Conservation (phyloP, 164 flowering plant genomes). For the Stephania yunnanensis region DNA sequence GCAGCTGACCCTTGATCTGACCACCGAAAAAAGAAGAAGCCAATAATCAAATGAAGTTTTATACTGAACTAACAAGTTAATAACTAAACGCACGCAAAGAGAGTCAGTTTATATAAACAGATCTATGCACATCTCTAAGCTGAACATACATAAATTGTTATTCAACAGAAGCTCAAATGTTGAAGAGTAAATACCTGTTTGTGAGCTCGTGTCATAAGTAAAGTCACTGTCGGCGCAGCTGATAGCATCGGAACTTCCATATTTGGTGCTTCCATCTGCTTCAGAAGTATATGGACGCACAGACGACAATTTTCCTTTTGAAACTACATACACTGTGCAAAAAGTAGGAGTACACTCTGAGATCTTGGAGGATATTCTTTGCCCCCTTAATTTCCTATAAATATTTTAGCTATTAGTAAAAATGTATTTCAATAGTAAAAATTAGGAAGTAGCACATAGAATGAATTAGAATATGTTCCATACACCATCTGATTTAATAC, state of each 20-base stretch:
- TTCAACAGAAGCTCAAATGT: neutral
- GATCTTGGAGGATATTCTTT: constrained; percentile 46
- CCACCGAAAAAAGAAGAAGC: neutral
- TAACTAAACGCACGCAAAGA: too few species aligned
- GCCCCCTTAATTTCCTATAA: constrained; percentile 40
- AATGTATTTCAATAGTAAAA: neutral
- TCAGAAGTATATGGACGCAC: constrained; percentile 55
- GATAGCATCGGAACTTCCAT: constrained; percentile 32
- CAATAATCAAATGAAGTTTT: neutral
- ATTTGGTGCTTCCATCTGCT: constrained; percentile 24
- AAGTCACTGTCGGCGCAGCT: constrained; percentile 26
- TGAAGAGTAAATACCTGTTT: constrained; percentile 26
- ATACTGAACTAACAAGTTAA: neutral
- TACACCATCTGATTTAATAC: neutral
- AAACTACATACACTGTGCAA: constrained; percentile 68
- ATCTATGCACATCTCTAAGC: neutral
- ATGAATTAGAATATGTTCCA: neutral
- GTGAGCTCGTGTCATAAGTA: constrained; percentile 29
- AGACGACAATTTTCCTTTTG: constrained; percentile 63
- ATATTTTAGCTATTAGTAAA: neutral
- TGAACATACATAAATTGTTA: neutral
- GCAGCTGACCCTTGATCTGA: constrained; percentile 34
- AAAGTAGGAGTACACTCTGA: constrained; percentile 50
- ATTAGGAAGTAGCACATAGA: neutral
- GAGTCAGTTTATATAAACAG: neutral